Evolutionary conservation across 2,329 filamentous ascomycete species (phyloP), one percentile per base, ranked within the genome.

Genomic region (Colletotrichum tabaci): DNA sequence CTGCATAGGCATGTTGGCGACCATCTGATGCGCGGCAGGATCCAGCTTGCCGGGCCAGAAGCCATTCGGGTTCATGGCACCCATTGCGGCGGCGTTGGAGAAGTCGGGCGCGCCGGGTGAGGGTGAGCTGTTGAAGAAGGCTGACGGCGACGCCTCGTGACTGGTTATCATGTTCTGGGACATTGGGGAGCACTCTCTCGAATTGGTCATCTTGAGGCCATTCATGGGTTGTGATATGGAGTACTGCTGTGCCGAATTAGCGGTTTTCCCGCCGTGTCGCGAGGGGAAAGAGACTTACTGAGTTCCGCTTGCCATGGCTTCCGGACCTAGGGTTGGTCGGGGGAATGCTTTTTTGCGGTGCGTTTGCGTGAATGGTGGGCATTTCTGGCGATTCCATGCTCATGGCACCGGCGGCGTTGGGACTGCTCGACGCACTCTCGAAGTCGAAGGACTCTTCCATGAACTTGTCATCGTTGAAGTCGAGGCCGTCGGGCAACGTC

Each of bases 401-500:
- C 40, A 66, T 49, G 42, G 69, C 62, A 16, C 69, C 72, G 44
- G 73, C 76, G 10, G 80, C 82, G 67, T 84, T 85, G 7, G 90
- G 88, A 72, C 88, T 92, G 74, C 86, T 89, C 2, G 88, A 86
- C 10, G 87, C 86, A 75, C 88, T 89, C 18, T 87, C 86, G 76
- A 91, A 91, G 74, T 90, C 87, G 74, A 90, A 89, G 58, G 84
- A 81, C 56, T 82, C 81, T 63, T 86, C 82, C 82, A 87, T 85
- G 62, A 83, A 83, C 74, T 82, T 82, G 71, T 86, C 85, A 67
- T 80, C 79, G 21, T 79, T 74, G n/a, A 80, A 77, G 40, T 74
- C 71, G 66, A 82, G 81, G 46, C 69, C 75, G 61, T 80, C 79
- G 60, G 79, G 74, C 58, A 73, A 63, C 21, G 78, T 73, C 53